Evolutionary conservation across 192 early-diverging fungal genomes (phyloP).

Genomic region (Mortierella antarctica): DNA sequence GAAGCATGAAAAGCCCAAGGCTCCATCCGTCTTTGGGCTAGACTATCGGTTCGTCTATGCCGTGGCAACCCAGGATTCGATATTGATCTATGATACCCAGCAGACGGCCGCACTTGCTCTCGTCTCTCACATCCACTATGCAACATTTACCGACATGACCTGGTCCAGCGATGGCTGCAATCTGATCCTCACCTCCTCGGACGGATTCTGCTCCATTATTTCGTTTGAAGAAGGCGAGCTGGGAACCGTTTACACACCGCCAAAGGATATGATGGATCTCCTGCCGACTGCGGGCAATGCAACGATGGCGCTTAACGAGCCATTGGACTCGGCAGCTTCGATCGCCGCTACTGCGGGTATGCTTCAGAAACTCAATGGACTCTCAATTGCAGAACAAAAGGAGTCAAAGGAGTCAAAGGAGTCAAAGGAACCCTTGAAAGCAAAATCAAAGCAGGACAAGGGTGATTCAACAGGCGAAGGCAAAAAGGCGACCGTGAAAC

Average conservation of each 20-base stretch:
- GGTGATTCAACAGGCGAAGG: not conserved
- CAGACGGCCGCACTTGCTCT: slow-evolving; percentile 74
- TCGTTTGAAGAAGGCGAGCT: slow-evolving; percentile 78
- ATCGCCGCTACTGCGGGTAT: slow-evolving; percentile 44
- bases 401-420: slow-evolving; percentile 21
- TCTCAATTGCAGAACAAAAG: slow-evolving; percentile 30
- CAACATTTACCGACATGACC: slow-evolving; percentile 88
- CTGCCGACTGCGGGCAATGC: slow-evolving; percentile 3
- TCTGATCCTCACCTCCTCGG: slow-evolving; percentile 81
- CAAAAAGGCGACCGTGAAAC: slow-evolving; percentile 12
- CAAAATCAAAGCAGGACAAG: slow-evolving; percentile 27
- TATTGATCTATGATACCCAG: slow-evolving; percentile 91
- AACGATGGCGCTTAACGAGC: not conserved
- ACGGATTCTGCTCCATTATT: slow-evolving; percentile 88
- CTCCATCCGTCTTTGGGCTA: slow-evolving; percentile 54
- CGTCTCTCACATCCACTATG: slow-evolving; percentile 86
- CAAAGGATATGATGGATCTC: slow-evolving; percentile 23
- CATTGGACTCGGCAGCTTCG: slow-evolving; percentile 20
- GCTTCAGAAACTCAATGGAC: slow-evolving; percentile 41
- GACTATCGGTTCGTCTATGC: slow-evolving; percentile 87
- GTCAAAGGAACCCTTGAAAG: slow-evolving; percentile 15
- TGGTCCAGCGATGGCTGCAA: slow-evolving; percentile 85
- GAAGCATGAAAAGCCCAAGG: not conserved
- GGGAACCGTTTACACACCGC: slow-evolving; percentile 55
- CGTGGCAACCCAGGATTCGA: slow-evolving; percentile 83